Evolutionary conservation across 2,329 filamentous ascomycete species (phyloP).

Genomic region (Knoxdaviesia capensis): DNA sequence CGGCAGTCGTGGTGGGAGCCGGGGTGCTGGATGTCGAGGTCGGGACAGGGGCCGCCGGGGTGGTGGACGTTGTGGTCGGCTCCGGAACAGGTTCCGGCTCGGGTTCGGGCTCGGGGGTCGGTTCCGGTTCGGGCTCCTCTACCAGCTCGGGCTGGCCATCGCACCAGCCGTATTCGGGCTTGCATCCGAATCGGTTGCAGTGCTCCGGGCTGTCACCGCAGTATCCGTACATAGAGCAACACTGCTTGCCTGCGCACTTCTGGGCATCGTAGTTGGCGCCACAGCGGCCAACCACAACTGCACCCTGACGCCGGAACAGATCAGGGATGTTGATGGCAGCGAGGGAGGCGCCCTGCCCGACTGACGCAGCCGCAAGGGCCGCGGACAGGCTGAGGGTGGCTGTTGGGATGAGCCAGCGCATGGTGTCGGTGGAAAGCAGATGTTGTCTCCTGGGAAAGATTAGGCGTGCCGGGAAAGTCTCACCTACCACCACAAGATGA

Average conservation of each 20-base stretch:
- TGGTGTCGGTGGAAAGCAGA: no score
- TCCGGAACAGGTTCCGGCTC: background rate
- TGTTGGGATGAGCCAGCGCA: no score
- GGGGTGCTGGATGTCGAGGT: background rate
- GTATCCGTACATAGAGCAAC: constrained; percentile 7
- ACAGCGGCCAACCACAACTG: background rate
- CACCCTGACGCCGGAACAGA: no score
- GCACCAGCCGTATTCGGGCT: constrained; percentile 1
- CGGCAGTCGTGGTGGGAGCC: background rate
- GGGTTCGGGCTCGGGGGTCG: background rate
- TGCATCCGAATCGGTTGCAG: constrained; percentile 5
- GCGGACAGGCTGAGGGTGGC: no score
- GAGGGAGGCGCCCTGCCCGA: no score
- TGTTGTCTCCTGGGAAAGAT: no score
- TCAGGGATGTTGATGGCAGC: no score
- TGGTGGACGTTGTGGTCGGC: background rate
- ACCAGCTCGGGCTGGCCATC: constrained; percentile 1
- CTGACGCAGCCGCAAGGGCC: no score
- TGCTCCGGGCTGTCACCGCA: constrained; percentile 7
- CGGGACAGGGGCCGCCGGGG: background rate
- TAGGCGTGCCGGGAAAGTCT: no score
- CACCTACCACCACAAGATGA: no score
- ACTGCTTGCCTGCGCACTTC: constrained; percentile 1
- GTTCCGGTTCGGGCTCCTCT: background rate
- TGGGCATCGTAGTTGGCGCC: background rate